Base-by-base conservation (phyloP, 2,329 filamentous ascomycete genomes). In the Camptophora hylomeconis region DNA sequence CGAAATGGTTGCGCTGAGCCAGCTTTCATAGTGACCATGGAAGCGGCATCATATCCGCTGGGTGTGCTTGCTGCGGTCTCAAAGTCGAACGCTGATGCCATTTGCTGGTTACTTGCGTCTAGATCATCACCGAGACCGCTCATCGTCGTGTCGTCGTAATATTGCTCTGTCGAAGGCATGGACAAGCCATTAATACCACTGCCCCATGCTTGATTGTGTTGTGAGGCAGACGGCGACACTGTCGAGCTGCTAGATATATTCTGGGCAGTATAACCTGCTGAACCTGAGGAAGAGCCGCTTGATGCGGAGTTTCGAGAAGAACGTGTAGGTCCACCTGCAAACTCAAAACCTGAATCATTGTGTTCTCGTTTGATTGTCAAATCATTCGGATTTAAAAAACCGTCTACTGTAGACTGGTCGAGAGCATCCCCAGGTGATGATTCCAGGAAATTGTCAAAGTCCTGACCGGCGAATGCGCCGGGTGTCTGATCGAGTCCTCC, bases 41-140 rank as follows among this genome's bases (percentile, higher is more conserved):
- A 24, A 49, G 50, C 18, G 34, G 36, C 28, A 50, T 58, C 33
- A 56, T 45, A 20, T 47, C 41, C 57, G 35, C 56, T 61, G 2
- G 58, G 58, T 19, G 57, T 61, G 40, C 57, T 61, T 5, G 56
- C 58, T 17, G 58, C 58, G 34, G 57, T 61, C 23, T 61, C 58
- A 36, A 62, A 62, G 37, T 62, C 58, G 33, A 62, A 62, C 8
- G 56, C 57, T 16, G 57, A 58, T 38, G 59, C 57, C 59, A 63
- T 61, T 10, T 55, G 56, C 36, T 52, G 55, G 35, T 61, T 61
- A 33, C 56, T 61, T 5, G 48, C 52, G 36, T 61, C 58, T 23
- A 60, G 40, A 28, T 62, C 58, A 33, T 39, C 41, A 31, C 56
- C 51, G 30, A 58, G 41, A 7, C 49, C 43, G 8, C 44, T 40